Evolutionary conservation across 305 asterid genomes (phyloP).

Genomic region (Fraxinus baroniana): DNA sequence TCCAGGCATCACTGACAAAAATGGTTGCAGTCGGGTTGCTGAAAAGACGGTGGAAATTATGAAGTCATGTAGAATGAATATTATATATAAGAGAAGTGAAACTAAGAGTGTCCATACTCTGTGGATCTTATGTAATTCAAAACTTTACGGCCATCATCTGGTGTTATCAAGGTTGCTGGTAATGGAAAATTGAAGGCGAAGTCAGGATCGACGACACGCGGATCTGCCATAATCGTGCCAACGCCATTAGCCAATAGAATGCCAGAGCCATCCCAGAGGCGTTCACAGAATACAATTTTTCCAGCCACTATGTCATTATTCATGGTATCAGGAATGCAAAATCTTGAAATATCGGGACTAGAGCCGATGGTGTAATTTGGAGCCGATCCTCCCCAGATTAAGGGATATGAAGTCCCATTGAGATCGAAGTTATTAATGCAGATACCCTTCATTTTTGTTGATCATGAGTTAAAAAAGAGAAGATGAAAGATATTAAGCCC

Average conservation of each 20-base stretch:
- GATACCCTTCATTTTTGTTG: conserved; percentile 17
- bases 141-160: conserved; percentile 36
- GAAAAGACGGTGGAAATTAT: neutral
- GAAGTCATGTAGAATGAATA: neutral
- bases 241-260: conserved; percentile 35
- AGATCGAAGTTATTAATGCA: conserved; percentile 8
- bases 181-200: conserved; percentile 51
- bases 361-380: conserved; percentile 46
- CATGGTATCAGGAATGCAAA: conserved; percentile 31
- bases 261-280: conserved; percentile 40
- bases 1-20: conserved; percentile 38
- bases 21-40: conserved; percentile 51
- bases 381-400: conserved; percentile 55
- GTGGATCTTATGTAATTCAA: conserved; percentile 42
- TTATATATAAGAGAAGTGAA: neutral
- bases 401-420: conserved; percentile 6
- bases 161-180: conserved; percentile 43
- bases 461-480: neutral
- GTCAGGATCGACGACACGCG: conserved; percentile 26
- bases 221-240: conserved; percentile 44
- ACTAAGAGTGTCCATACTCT: conserved; percentile 28
- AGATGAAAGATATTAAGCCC: neutral
- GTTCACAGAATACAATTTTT: conserved; percentile 50
- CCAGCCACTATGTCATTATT: conserved; percentile 39
- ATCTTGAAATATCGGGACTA: conserved; percentile 27